Conservation (phyloP, 257 asterid species). For the Solanum virginianum region DNA sequence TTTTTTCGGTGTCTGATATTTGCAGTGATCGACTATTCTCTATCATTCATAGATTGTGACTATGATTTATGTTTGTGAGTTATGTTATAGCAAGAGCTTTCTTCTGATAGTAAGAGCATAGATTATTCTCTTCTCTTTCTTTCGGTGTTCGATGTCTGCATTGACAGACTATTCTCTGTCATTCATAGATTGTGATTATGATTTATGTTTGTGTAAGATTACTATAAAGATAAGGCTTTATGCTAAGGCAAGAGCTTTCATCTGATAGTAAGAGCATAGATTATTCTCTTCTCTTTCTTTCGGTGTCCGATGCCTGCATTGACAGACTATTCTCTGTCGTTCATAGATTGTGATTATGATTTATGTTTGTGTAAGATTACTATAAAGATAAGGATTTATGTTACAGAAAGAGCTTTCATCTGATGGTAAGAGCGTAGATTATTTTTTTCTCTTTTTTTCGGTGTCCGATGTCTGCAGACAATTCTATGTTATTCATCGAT, state of each 20-base stretch:
- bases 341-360: too few species aligned
- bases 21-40: too few species aligned
- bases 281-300: too few species aligned
- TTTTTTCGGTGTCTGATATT: too few species aligned
- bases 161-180: background rate
- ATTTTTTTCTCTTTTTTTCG: background rate
- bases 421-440: too few species aligned
- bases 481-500: background rate
- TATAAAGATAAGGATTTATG: background rate
- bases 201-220: background rate
- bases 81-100: too few species aligned
- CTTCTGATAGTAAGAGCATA: too few species aligned
- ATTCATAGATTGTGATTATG: background rate
- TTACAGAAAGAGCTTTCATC: background rate
- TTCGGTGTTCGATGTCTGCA: background rate
- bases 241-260: background rate
- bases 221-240: background rate
- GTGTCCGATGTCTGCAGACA: background rate
- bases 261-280: background rate
- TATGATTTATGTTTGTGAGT: too few species aligned
- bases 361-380: background rate
- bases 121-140: background rate
- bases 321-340: background rate
- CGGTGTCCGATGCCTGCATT: too few species aligned
- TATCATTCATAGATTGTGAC: too few species aligned